Conservation (phyloP, 768 basidiomycete species). For the Xerocomellus dryophilus region DNA sequence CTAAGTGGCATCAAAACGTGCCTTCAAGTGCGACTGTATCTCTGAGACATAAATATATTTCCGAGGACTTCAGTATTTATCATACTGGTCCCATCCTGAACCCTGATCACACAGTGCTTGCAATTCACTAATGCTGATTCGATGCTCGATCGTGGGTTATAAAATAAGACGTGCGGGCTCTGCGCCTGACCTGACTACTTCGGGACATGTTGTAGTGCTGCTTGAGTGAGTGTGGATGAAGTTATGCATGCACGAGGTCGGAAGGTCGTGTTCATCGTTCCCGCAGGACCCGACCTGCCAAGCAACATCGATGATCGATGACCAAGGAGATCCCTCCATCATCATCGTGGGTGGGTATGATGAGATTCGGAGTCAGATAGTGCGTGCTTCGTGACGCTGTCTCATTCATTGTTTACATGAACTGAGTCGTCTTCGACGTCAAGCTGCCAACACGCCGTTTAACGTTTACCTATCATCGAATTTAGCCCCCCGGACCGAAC, state of each 20-base stretch:
- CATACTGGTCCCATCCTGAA: neutral
- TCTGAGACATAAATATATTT: slow-evolving; percentile 1
- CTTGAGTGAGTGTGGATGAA: neutral
- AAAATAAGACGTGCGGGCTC: neutral
- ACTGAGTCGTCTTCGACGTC: neutral
- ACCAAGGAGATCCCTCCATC: neutral
- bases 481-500: neutral
- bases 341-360: neutral
- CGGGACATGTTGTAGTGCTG: neutral
- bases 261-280: neutral
- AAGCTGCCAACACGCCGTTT: neutral
- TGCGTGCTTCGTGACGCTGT: neutral
- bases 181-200: neutral
- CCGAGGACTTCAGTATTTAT: slow-evolving; percentile 12
- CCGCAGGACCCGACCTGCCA: neutral
- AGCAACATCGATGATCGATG: slow-evolving; percentile 2
- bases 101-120: neutral
- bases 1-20: neutral
- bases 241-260: slow-evolving; percentile 3
- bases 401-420: slow-evolving; percentile 11
- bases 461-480: neutral
- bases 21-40: neutral
- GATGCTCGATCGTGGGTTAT: neutral
- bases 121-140: neutral
- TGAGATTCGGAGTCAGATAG: slow-evolving; percentile 9